Conservation (phyloP, 345 rosid genomes). For the Sonneratia caseolaris region DNA sequence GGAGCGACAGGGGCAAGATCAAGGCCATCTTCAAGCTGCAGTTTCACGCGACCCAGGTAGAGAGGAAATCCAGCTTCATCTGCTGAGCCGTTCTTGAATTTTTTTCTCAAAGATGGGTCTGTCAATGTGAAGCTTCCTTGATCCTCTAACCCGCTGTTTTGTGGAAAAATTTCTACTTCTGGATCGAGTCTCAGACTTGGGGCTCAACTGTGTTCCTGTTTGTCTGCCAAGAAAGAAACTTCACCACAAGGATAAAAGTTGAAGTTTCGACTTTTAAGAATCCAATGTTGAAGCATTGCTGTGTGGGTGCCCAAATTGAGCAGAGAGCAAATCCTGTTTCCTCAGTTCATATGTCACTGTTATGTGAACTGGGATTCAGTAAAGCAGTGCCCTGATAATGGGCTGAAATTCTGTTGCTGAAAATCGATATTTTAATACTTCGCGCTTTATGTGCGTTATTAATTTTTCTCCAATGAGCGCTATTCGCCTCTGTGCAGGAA, state of each 20-base stretch:
- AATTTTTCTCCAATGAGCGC: too few relatives aligned
- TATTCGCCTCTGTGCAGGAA: neutral
- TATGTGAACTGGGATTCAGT: neutral
- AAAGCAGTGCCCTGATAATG: neutral
- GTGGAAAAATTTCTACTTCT: too few relatives aligned
- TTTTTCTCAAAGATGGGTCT: neutral
- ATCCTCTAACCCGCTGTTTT: neutral
- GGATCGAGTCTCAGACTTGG: too few relatives aligned
- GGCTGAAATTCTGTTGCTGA: neutral
- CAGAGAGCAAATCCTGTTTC: neutral
- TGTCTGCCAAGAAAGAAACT: neutral
- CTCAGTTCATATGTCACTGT: neutral
- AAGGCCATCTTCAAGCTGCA: constrained; percentile 71
- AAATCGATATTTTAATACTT: neutral
- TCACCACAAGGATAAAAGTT: neutral
- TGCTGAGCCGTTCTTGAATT: neutral
- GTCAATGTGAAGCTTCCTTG: neutral
- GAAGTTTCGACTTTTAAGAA: neutral
- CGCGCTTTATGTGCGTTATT: too few relatives aligned
- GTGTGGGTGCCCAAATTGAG: neutral
- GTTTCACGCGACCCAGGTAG: constrained; percentile 86
- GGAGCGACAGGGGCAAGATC: constrained; percentile 71
- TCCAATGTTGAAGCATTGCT: neutral
- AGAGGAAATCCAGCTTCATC: neutral
- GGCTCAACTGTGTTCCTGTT: constrained; percentile 1